These are phyloP conservation scores for Hygrophoropsis aurantiaca DNA, from an alignment of 768 basidiomycete genomes.

Conservation along the genomic window DNA sequence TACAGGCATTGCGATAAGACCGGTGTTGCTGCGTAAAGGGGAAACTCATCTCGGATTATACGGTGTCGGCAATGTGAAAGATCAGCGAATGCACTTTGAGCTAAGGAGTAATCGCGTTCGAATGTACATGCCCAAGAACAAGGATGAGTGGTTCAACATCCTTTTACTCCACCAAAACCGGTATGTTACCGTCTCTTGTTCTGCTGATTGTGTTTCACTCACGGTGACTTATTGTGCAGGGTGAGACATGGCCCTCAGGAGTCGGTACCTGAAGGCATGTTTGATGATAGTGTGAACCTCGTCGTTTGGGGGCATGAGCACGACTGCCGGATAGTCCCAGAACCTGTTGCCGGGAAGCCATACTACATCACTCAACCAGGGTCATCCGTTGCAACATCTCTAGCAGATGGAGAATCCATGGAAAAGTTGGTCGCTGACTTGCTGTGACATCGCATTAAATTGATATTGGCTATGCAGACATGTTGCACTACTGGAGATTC, in stretches of 20 bases:
- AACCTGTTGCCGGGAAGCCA: slow-evolving; percentile 85
- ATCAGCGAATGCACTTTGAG: slow-evolving; percentile 95
- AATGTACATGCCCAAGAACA: slow-evolving; percentile 95
- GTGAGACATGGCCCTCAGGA: slow-evolving; percentile 95
- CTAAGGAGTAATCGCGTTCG: slow-evolving; percentile 89
- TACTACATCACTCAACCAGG: slow-evolving; percentile 96
- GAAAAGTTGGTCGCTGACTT: slow-evolving; percentile 63
- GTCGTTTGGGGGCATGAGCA: slow-evolving; percentile 99
- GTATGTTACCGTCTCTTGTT: slow-evolving; percentile 36
- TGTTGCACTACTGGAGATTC: slow-evolving; percentile 85
- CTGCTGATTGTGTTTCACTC: background rate
- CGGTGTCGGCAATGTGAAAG: slow-evolving; percentile 95
- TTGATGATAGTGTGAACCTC: slow-evolving; percentile 91
- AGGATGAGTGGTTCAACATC: slow-evolving; percentile 93
- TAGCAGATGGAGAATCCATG: slow-evolving; percentile 90
- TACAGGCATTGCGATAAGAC: slow-evolving; percentile 82
- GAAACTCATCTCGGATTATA: slow-evolving; percentile 86
- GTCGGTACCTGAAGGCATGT: slow-evolving; percentile 94
- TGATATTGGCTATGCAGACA: slow-evolving; percentile 52
- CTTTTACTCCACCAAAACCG: slow-evolving; percentile 94
- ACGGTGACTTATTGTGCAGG: slow-evolving; percentile 40
- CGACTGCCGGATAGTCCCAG: slow-evolving; percentile 90
- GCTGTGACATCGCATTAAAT: background rate
- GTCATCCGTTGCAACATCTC: slow-evolving; percentile 89
- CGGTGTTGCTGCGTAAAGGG: slow-evolving; percentile 90